These are phyloP conservation scores for Globisporangium alternatum DNA, from an alignment of 352 stramenopile species.

Conservation along the genomic window DNA sequence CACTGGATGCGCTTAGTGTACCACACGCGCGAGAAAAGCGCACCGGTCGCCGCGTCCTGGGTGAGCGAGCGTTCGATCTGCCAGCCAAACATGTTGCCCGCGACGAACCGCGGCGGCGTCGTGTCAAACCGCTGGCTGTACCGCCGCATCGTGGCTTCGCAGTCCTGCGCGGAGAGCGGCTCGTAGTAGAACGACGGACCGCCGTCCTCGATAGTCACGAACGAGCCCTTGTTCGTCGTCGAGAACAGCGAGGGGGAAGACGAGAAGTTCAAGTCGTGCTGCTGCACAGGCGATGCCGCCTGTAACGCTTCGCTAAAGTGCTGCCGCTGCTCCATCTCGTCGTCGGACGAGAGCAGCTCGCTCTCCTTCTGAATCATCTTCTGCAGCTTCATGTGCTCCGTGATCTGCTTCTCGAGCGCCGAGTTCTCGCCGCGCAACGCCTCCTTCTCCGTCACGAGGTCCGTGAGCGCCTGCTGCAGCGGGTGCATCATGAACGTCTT, in stretches of 20 bases:
- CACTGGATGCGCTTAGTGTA: constrained; percentile 37
- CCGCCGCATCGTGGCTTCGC: constrained; percentile 23
- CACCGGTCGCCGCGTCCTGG: constrained; percentile 11
- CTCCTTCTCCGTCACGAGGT: constrained; percentile 37
- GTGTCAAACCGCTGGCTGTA: constrained; percentile 23
- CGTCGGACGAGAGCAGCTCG: constrained; percentile 13
- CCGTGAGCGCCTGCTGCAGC: constrained; percentile 16
- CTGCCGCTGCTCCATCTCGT: neutral
- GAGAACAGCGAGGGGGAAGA: neutral
- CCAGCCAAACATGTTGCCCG: constrained; percentile 29
- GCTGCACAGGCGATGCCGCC: neutral
- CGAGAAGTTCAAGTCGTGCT: neutral
- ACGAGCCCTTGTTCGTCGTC: neutral
- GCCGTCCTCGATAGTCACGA: constrained; percentile 13
- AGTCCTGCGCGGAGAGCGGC: constrained; percentile 27
- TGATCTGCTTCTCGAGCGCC: constrained; percentile 11
- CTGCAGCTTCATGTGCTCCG: constrained; percentile 15
- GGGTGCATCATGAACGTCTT: constrained; percentile 13
- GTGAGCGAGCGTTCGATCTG: constrained; percentile 26
- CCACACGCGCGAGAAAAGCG: constrained; percentile 24
- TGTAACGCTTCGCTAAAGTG: neutral
- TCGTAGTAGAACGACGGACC: constrained; percentile 38
- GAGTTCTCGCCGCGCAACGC: constrained; percentile 14
- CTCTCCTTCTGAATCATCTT: constrained; percentile 17
- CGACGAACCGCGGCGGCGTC: constrained; percentile 19